Base-by-base conservation (phyloP, 1,284 basidiomycete species). In the Fomitopsis pinicola region DNA sequence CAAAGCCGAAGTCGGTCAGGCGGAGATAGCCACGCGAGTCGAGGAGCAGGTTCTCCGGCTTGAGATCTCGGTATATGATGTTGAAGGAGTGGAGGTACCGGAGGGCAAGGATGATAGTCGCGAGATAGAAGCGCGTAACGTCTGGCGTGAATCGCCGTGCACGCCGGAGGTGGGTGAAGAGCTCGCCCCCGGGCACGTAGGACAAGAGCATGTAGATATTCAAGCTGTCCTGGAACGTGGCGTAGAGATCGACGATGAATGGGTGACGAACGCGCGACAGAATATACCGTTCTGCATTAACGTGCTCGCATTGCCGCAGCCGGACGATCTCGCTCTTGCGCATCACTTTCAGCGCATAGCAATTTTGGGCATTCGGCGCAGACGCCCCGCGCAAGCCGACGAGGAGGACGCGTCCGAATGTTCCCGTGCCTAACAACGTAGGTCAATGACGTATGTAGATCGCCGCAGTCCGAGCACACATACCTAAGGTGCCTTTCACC, bases 131-230 rank as follows among this genome's bases (percentile, higher is more conserved):
- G 65, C 97, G 95, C 58, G 97, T 98, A 59, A 99, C 97, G 63
- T 97, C 95, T 59, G 97, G 94, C 10, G 95, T 96, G 78, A 99
- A 99, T 53, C 94, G 89, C 75, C 95, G 91, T 36, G 92, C 94
- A 64, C 94, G 92, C 61, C 95, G 87, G 57, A 98, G 82, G 68
- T 97, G 89, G 44, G 93, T 95, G 76, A 99, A 99, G 59, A 99
- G 84, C 77, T 99, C 97, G 57, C 97, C 97, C 28, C 97, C 97
- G 1, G 97, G 95, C 52, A 99, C 91, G 74, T 97, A 99, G 67
- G 97, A 97, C 86, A 98, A 94, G 64, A 99, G 85, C 96, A 99
- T 98, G 80, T 98, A 99, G 45, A 98, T 85, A 77, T 98, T 98
- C 68, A 94, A 82, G 64, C 91, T 90, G 74, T 98, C 96, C 72